These are phyloP conservation scores for Hibiscus syriacus DNA, from an alignment of 345 rosid species.

Conservation along the genomic window DNA sequence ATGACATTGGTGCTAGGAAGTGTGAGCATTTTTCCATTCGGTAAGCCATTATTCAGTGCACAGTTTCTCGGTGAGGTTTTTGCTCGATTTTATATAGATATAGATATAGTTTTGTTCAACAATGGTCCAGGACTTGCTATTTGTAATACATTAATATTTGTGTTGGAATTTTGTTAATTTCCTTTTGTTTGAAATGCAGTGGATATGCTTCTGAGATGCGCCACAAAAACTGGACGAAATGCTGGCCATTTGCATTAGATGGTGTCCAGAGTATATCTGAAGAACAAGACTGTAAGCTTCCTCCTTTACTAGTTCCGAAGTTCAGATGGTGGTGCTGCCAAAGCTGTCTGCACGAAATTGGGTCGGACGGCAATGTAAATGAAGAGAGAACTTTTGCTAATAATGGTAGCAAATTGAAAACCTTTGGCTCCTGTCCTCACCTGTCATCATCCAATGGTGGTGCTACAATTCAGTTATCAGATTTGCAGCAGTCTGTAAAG, in stretches of 20 bases:
- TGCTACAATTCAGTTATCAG: slow-evolving; percentile 16
- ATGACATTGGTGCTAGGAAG: slow-evolving; percentile 25
- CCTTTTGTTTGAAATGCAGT: slow-evolving; percentile 38
- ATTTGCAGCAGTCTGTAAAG: slow-evolving; percentile 24
- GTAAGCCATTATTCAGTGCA: slow-evolving; percentile 27
- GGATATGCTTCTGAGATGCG: slow-evolving; percentile 55
- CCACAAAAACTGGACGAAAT: slow-evolving; percentile 30
- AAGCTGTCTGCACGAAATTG: slow-evolving; percentile 33
- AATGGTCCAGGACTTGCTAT: slow-evolving; percentile 3
- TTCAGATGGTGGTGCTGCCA: slow-evolving; percentile 50
- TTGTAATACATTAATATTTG: not conserved
- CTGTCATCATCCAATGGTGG: slow-evolving; percentile 12
- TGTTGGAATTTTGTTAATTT: not conserved
- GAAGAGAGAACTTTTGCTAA: slow-evolving; percentile 15
- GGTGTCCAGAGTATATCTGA: slow-evolving; percentile 18
- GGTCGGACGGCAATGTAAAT: slow-evolving; percentile 14
- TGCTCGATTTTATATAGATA: not conserved
- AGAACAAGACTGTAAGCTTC: slow-evolving; percentile 30
- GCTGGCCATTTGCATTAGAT: slow-evolving; percentile 59
- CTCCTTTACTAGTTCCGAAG: slow-evolving; percentile 44
- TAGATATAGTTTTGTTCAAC: not conserved
- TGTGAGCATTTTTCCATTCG: slow-evolving; percentile 68
- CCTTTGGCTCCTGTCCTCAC: slow-evolving; percentile 19
- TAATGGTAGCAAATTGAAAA: slow-evolving; percentile 11
- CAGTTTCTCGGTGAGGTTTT: not conserved